Evolutionary conservation across 2,329 filamentous ascomycete species (phyloP), one percentile per base, ranked within the genome.

Genomic region (Neonectria punicea): DNA sequence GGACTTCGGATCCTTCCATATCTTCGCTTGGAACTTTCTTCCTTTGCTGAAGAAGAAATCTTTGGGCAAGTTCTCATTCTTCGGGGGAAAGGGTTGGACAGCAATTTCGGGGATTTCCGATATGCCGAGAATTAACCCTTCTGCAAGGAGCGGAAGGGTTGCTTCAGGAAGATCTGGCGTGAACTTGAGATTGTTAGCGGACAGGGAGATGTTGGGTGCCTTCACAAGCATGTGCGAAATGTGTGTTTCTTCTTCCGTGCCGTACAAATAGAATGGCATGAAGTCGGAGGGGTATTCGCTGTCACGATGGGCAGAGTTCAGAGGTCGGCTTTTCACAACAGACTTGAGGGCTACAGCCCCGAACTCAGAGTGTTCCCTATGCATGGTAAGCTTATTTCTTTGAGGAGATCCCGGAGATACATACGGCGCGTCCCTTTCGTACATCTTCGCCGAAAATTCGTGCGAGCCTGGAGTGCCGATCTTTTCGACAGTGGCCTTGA

Each of bases 201-300:
- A 77, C 1, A 80, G 72, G 4, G 75, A 73, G 10, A 77, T 79
- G 67, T 83, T 84, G n/a, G 81, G 82, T 0, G 80, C 74, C 2
- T 74, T 71, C n/a, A 79, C 74, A 22, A 84, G 78, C 46, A 82
- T 75, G 63, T 84, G 82, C n/a, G 81, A 77, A 39, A 84, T 81
- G 59, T 83, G 78, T 1, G 69, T 58, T 44, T 82, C 76, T 0
- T 72, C 47, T 2, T 70, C 69, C 69, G 58, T 75, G 8, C 82
- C 80, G 61, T 83, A 84, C n/a, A 83, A 74, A 34, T 83, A 84
- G 58, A 83, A 83, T 0, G 81, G 81, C 78, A 81, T 81, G 66
- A 73, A 77, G 0, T 71, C 67, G 0, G 60, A 13, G 0, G 82
- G 82, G 20, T 82, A 83, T 0, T 72, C 57, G 1, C 64, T 54